Evolutionary conservation across 805 yeast genomes (phyloP).

Genomic region (Cyberlindnera lachancei): DNA sequence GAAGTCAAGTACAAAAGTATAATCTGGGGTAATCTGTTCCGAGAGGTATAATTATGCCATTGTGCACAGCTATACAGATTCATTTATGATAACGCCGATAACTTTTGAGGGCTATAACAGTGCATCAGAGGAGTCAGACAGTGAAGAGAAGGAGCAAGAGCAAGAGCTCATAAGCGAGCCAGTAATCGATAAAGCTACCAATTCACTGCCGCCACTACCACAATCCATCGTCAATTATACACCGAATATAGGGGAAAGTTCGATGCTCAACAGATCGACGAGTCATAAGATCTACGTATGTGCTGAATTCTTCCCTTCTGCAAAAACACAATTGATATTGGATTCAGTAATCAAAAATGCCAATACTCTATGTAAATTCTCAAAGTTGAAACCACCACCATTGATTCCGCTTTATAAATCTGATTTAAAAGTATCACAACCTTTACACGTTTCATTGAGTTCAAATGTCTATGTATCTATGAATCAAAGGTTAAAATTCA

Average conservation of each 20-base stretch:
- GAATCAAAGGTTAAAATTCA: conserved; percentile 2
- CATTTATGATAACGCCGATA: too few relatives aligned
- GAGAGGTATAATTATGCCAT: too few relatives aligned
- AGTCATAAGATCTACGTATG: conserved; percentile 5
- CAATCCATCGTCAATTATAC: conserved; percentile 4
- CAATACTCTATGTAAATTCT: conserved; percentile 9
- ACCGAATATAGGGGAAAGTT: too few relatives aligned
- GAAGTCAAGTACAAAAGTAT: too few relatives aligned
- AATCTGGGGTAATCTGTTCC: too few relatives aligned
- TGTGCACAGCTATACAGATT: too few relatives aligned
- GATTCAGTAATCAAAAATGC: conserved; percentile 1
- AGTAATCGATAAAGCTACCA: neutral
- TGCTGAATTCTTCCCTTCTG: conserved; percentile 6
- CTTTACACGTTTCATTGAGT: conserved; percentile 12
- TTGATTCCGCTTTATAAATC: conserved; percentile 5
- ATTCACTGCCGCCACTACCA: conserved; percentile 10
- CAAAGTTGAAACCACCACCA: conserved; percentile 5
- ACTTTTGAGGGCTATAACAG: too few relatives aligned
- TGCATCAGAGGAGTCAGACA: too few relatives aligned
- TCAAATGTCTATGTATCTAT: conserved; percentile 8
- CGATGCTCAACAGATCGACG: too few relatives aligned
- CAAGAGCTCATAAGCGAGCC: too few relatives aligned
- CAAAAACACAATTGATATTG: conserved; percentile 1
- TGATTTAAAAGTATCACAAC: conserved; percentile 2
- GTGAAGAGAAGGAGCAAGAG: too few relatives aligned